Base-by-base conservation (phyloP, 164 flowering plant species). In the Vitis riparia region DNA sequence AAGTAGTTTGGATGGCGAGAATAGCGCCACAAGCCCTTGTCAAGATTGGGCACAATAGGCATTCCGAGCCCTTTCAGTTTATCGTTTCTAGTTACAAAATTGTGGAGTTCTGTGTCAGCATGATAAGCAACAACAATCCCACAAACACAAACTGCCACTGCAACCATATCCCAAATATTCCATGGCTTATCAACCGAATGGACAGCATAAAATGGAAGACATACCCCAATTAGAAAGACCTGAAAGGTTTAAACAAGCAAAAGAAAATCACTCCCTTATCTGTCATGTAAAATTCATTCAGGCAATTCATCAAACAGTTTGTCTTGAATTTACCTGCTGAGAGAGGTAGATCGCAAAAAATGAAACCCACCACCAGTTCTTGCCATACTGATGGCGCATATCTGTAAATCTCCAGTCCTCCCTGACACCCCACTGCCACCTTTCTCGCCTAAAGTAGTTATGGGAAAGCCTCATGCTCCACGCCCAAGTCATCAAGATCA, bases 381-480 rank as follows among this genome's bases (percentile, higher is more conserved):
- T 79, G 51, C 93, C 97, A 64, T 89, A 90, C 72, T 89, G 86
- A 2, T 32, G 71, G 37, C 90, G 72, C 95, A 92, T 80, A 63
- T 91, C 92, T 14, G 77, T 71, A 74, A 92, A 94, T 68, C 99
- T 82, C 99, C 99, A 94, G 72, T 94, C 99, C 66, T 94, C 97
- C 56, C 92, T 78, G 14, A 82, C 87, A 47, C 99, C 99, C 94
- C 87, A 91, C 60, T 86, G 79, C 99, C 99, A 94, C 11, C 63
- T 83, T 72, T 92, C 99, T 49, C 99, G 85, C 75, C 99, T 84
- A 44, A 94, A 88, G 71, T 94, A 94, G 81, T 84, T 92, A 59
- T 94, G 97, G 12, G 84, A 76, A 29, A 94, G 88, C 85, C 99
- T 91, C 4, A 88, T 55, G 71, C 88, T 78, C 99, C 99, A 94